Percentiles rank a stretch among this genome's conserved stretches.
These are phyloP conservation scores for Prunella vulgaris DNA, from an alignment of 257 asterid species.

Conservation along the genomic window DNA sequence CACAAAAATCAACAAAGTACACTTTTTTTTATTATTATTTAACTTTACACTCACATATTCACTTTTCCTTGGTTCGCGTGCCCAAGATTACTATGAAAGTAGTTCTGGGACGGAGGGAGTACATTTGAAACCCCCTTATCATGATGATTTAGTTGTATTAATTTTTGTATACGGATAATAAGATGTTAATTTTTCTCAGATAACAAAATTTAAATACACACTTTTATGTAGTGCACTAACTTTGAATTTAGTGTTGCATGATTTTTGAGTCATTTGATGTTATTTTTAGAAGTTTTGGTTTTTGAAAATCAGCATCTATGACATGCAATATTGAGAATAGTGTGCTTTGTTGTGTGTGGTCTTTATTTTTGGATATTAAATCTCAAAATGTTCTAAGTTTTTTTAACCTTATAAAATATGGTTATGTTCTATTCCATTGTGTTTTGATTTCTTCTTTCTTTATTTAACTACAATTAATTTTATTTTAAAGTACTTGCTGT, in stretches of 20 bases:
- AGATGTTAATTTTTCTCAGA: background rate
- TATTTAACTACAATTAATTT: background rate
- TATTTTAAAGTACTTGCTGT: background rate
- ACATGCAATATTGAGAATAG: background rate
- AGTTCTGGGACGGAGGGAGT: too few relatives aligned
- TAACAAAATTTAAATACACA: background rate
- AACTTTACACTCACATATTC: too few relatives aligned
- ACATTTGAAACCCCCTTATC: background rate
- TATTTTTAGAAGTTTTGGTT: background rate
- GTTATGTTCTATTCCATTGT: background rate
- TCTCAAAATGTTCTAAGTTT: background rate
- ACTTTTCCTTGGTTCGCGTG: too few relatives aligned
- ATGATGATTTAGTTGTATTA: background rate
- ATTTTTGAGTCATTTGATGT: background rate
- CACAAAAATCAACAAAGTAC: too few relatives aligned
- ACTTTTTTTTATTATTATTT: too few relatives aligned
- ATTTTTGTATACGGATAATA: background rate
- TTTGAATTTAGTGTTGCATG: background rate
- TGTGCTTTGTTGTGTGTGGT: background rate
- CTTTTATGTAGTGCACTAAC: background rate
- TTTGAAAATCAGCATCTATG: background rate
- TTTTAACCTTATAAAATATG: background rate
- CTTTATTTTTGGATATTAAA: background rate
- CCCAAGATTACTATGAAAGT: too few relatives aligned
- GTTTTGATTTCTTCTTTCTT: background rate